phyloP scores from a whole-genome alignment of 2,329 filamentous ascomycete genomes.

The Clonostachys solani region DNA sequence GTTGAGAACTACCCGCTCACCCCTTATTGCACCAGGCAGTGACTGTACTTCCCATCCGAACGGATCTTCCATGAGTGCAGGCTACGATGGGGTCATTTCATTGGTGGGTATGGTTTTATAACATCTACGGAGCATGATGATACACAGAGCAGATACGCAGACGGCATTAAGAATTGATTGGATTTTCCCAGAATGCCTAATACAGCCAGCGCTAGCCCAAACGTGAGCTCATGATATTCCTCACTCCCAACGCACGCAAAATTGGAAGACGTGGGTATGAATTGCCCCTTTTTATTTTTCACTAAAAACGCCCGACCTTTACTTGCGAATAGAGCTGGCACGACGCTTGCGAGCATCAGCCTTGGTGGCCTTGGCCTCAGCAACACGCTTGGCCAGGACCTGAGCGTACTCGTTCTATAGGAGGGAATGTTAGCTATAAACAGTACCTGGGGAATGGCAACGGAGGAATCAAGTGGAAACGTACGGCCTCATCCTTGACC shows the following conservation, averaged over 20 bases:
- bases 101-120: too few relatives aligned
- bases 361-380: conserved; percentile 92
- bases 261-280: conserved; percentile 22
- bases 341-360: conserved; percentile 94
- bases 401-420: conserved; percentile 90
- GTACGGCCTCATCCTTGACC: conserved; percentile 97
- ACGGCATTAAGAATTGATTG: conserved; percentile 19
- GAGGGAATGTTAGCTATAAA: conserved; percentile 25
- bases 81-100: too few relatives aligned
- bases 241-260: conserved; percentile 37
- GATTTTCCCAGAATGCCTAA: conserved; percentile 27
- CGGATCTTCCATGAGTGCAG: too few relatives aligned
- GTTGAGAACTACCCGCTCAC: background rate
- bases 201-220: conserved; percentile 19
- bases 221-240: conserved; percentile 10
- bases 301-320: conserved; percentile 37
- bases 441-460: background rate
- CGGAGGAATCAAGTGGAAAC: conserved; percentile 26
- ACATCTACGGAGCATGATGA: too few relatives aligned
- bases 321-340: conserved; percentile 92
- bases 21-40: too few relatives aligned
- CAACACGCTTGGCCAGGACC: conserved; percentile 93
- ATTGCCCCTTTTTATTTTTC: conserved; percentile 18
- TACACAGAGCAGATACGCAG: too few relatives aligned
- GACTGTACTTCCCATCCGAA: too few relatives aligned